Evolutionary conservation across 805 yeast species (phyloP).

Genomic region (Zygosaccharomyces lentus): DNA sequence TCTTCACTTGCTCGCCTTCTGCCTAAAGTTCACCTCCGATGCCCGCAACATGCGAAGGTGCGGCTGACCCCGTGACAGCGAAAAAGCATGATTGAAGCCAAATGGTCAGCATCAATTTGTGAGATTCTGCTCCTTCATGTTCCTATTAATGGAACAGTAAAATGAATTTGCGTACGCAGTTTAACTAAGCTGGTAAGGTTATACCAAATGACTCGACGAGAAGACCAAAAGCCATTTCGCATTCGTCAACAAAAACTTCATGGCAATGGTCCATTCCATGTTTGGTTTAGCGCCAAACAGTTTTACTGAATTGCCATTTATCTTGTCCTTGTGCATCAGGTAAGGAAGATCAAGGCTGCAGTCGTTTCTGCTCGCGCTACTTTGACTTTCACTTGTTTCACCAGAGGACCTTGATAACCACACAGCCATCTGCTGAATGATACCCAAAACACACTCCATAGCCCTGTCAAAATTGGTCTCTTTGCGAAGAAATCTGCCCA

Average conservation of each 20-base stretch:
- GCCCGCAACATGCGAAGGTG: neutral
- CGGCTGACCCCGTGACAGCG: conserved; percentile 4
- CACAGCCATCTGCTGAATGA: conserved; percentile 26
- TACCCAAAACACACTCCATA: conserved; percentile 66
- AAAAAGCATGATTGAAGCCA: neutral
- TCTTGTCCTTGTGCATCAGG: conserved; percentile 59
- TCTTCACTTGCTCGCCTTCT: neutral
- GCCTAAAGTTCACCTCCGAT: neutral
- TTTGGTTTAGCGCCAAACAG: conserved; percentile 59
- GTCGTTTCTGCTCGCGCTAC: conserved; percentile 3
- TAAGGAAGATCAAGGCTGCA: conserved; percentile 58
- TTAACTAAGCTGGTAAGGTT: neutral
- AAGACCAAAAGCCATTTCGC: conserved; percentile 82
- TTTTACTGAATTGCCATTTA: conserved; percentile 74
- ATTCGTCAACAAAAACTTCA: conserved; percentile 74
- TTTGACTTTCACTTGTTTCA: conserved; percentile 41
- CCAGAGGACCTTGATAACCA: conserved; percentile 23
- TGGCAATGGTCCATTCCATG: conserved; percentile 86
- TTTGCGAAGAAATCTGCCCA: conserved; percentile 57
- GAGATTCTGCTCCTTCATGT: neutral
- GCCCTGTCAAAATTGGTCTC: conserved; percentile 77
- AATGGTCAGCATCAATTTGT: neutral
- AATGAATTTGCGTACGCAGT: neutral
- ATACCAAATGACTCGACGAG: conserved; percentile 45
- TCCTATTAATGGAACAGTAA: neutral